Conservation (phyloP, 305 asterid species). For the Plantago coronopus region DNA sequence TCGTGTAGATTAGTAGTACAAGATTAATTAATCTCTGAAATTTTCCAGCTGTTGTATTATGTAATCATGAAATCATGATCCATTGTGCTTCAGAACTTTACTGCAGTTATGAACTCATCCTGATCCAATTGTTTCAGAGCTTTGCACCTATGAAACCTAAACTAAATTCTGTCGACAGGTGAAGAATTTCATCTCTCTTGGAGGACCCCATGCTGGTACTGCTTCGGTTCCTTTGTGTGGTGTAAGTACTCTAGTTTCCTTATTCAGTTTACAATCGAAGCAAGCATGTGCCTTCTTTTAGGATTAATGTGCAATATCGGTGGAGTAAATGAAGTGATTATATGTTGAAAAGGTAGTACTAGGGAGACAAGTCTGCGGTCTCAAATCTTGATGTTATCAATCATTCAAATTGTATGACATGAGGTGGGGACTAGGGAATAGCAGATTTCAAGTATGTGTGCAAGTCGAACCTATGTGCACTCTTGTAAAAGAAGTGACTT, state of each 20-base stretch:
- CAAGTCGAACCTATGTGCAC: no score
- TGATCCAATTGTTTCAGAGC: background rate
- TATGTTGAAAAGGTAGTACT: no score
- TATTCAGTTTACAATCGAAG: slow-evolving; percentile 9
- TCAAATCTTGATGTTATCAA: no score
- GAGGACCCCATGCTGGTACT: slow-evolving; percentile 98
- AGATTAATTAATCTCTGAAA: background rate
- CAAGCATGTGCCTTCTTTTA: no score
- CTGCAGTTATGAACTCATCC: slow-evolving; percentile 13
- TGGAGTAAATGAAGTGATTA: no score
- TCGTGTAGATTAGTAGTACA: no score
- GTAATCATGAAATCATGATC: background rate
- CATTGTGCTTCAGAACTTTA: slow-evolving; percentile 9
- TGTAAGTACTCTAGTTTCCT: slow-evolving; percentile 44
- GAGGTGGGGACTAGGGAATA: no score
- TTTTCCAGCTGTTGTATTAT: background rate
- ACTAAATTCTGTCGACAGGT: slow-evolving; percentile 42
- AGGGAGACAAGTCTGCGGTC: no score
- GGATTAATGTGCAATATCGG: no score
- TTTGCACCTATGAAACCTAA: slow-evolving; percentile 17
- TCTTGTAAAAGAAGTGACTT: no score
- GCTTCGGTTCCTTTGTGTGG: slow-evolving; percentile 99
- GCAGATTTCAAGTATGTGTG: no score
- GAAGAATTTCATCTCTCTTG: slow-evolving; percentile 73
- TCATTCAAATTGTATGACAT: no score